A percentile compares a stretch with the other conserved stretches of the same genome.
Evolutionary conservation across 495 filamentous ascomycete genomes (phyloP).

Genomic region (Podospora bellae-mahoneyi): DNA sequence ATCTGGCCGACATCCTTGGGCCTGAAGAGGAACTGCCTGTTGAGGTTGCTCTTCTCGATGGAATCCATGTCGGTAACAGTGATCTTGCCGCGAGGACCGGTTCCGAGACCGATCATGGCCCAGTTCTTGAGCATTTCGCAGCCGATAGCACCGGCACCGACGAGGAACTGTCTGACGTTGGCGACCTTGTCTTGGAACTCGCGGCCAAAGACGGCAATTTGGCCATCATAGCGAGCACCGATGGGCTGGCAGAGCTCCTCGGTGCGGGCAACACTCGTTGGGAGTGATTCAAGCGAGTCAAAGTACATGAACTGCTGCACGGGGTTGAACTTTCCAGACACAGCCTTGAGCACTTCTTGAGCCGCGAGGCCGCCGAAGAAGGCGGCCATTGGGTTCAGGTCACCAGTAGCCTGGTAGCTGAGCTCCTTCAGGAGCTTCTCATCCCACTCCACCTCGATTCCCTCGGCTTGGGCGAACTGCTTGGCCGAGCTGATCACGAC

Average conservation of each 20-base stretch:
- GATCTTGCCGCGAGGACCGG: constrained; percentile 84
- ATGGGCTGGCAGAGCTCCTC: constrained; percentile 84
- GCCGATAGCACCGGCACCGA: constrained; percentile 95
- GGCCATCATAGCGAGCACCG: constrained; percentile 86
- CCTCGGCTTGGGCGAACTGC: constrained; percentile 65
- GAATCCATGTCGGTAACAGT: constrained; percentile 95
- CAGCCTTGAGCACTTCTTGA: constrained; percentile 94
- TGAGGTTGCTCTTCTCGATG: constrained; percentile 98
- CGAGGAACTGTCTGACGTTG: constrained; percentile 86
- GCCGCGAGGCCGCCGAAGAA: constrained; percentile 94
- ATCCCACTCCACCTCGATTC: constrained; percentile 73
- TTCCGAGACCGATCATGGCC: constrained; percentile 96
- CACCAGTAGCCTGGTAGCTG: constrained; percentile 91
- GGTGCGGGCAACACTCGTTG: constrained; percentile 64
- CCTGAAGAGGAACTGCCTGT: constrained; percentile 95
- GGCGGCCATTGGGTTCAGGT: constrained; percentile 86
- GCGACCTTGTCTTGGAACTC: constrained; percentile 91
- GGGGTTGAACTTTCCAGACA: constrained; percentile 96
- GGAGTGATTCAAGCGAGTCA: constrained; percentile 92
- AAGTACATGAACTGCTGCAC: constrained; percentile 95
- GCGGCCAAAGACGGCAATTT: constrained; percentile 92
- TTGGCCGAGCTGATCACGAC: constrained; percentile 72
- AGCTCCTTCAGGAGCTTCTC: constrained; percentile 91
- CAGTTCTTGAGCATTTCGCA: constrained; percentile 99
- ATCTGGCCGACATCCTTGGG: constrained; percentile 90